phyloP scores from a whole-genome alignment of 2,329 filamentous ascomycete species.

The Pestalotiopsis sp. region DNA sequence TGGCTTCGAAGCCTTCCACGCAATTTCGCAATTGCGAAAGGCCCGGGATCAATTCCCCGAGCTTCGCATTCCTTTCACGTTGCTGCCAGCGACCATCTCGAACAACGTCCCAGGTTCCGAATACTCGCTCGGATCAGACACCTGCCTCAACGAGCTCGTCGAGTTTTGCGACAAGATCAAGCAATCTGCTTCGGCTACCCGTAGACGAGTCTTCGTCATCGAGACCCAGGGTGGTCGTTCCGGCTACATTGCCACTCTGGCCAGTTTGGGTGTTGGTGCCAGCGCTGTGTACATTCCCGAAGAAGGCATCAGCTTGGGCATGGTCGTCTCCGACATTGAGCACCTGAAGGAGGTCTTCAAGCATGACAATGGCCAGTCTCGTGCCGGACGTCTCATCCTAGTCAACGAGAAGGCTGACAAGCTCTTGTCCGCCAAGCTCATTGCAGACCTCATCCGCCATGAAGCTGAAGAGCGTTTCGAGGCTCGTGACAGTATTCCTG shows the following conservation, averaged over 20 bases:
- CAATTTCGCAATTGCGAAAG: constrained; percentile 83
- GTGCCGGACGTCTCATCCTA: constrained; percentile 92
- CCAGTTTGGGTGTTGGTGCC: constrained; percentile 88
- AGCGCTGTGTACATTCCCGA: constrained; percentile 95
- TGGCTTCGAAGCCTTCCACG: constrained; percentile 95
- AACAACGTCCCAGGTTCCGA: constrained; percentile 99
- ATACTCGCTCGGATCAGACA: constrained; percentile 95
- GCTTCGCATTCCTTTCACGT: constrained; percentile 88
- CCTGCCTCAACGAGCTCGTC: constrained; percentile 92
- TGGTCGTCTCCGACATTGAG: constrained; percentile 87
- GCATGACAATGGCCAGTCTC: constrained; percentile 82
- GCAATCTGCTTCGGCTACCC: constrained; percentile 91
- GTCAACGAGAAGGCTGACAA: constrained; percentile 92
- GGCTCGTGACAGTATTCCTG: constrained; percentile 86
- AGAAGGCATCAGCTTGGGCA: constrained; percentile 91
- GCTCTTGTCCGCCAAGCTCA: constrained; percentile 89
- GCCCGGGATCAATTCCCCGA: constrained; percentile 77
- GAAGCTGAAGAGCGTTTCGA: constrained; percentile 93
- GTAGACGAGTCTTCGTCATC: constrained; percentile 93
- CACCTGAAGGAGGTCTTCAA: constrained; percentile 85
- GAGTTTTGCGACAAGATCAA: constrained; percentile 97
- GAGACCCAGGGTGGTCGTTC: constrained; percentile 96
- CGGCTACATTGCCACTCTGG: constrained; percentile 90
- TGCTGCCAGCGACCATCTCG: constrained; percentile 94
- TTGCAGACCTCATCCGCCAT: constrained; percentile 93